Evolutionary conservation across 106 monocot species (phyloP).

Genomic region (Alisma plantagoaquatica): DNA sequence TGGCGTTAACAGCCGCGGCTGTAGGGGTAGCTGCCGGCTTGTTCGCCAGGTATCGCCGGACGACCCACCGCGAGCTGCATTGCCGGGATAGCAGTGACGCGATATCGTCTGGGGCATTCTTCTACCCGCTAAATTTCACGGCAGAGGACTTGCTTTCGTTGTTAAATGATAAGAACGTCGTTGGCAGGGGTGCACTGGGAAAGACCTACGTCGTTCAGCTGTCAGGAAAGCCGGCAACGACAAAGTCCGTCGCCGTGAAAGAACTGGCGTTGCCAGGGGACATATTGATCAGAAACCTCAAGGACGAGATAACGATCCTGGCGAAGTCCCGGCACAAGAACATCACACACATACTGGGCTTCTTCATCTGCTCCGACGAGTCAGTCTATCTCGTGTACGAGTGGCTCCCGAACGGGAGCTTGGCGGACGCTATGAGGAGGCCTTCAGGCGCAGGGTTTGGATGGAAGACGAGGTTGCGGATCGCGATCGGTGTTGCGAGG

Average conservation of each 20-base stretch:
- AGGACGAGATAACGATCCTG: constrained; percentile 36
- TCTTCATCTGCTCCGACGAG: constrained; percentile 37
- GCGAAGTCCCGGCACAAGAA: constrained; percentile 56
- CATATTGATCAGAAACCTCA: constrained; percentile 22
- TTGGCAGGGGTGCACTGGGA: constrained; percentile 54
- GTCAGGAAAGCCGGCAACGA: too few species aligned
- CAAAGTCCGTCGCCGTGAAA: constrained; percentile 37
- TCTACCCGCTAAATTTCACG: constrained; percentile 33
- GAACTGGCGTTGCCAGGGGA: constrained; percentile 15
- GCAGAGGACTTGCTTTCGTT: constrained; percentile 33
- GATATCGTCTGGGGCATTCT: constrained; percentile 36
- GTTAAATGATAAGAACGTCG: constrained; percentile 35
- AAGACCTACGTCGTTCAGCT: constrained; percentile 31
- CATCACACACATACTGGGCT: constrained; percentile 43
- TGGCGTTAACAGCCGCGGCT: constrained; percentile 19
- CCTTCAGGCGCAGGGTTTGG: constrained; percentile 16
- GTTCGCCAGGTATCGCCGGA: constrained; percentile 17
- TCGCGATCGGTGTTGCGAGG: constrained; percentile 52
- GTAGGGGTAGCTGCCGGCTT: constrained; percentile 17
- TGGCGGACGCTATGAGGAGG: constrained; percentile 34
- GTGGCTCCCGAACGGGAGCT: constrained; percentile 31
- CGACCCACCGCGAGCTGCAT: not conserved
- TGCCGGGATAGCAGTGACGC: not conserved
- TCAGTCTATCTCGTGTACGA: constrained; percentile 40
- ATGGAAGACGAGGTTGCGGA: constrained; percentile 32